phyloP scores from a whole-genome alignment of 495 filamentous ascomycete genomes.

The Hamigera avellanea region DNA sequence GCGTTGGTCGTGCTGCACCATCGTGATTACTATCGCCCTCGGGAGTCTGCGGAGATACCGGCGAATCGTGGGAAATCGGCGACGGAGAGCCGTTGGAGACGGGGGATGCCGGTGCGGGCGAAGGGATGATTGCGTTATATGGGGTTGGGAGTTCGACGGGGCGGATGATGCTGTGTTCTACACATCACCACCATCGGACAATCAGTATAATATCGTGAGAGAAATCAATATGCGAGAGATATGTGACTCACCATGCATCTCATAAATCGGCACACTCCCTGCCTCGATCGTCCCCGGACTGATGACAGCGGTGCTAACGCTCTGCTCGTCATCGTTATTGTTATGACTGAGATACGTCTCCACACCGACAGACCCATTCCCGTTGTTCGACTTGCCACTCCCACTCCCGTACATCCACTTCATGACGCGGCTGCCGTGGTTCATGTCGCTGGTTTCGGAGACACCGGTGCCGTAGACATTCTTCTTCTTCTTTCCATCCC shows the following conservation, averaged over 20 bases:
- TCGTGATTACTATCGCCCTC: neutral
- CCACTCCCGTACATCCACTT: slow-evolving; percentile 8
- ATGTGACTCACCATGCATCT: slow-evolving; percentile 1
- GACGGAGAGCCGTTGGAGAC: neutral
- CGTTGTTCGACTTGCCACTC: slow-evolving; percentile 2
- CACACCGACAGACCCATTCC: slow-evolving; percentile 3
- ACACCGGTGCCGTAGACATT: neutral
- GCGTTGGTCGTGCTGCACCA: slow-evolving; percentile 1
- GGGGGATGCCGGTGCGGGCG: neutral
- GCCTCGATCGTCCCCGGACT: neutral
- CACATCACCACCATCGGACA: no score
- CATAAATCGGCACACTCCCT: neutral
- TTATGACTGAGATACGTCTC: slow-evolving; percentile 3
- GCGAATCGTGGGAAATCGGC: slow-evolving; percentile 3
- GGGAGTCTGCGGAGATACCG: slow-evolving; percentile 4
- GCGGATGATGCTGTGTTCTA: neutral
- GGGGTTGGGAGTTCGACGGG: slow-evolving; percentile 8
- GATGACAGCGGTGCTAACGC: neutral
- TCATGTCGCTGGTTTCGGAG: neutral
- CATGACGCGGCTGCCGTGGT: slow-evolving; percentile 2
- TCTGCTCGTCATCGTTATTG: neutral
- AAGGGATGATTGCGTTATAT: slow-evolving; percentile 1
- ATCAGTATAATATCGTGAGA: no score
- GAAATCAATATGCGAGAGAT: neutral
- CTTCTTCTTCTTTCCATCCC: no score